These are phyloP conservation scores for Cytospora schulzeri DNA, from an alignment of 2,329 filamentous ascomycete genomes.

Conservation along the genomic window DNA sequence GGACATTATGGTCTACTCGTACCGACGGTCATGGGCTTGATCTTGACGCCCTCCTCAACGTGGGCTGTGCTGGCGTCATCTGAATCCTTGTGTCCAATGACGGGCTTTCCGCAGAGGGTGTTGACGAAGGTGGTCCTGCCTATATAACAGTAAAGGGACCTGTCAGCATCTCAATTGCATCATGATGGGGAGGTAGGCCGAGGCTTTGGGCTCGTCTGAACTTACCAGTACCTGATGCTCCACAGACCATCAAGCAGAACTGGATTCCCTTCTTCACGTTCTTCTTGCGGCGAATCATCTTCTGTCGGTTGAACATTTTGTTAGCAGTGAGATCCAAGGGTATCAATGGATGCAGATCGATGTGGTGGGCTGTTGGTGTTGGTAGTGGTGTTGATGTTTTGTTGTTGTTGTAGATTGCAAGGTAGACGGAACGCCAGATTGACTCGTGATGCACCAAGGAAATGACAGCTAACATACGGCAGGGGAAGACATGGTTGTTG, in stretches of 20 bases:
- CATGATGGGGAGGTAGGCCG: constrained; percentile 10
- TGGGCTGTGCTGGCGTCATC: constrained; percentile 89
- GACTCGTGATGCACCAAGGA: constrained; percentile 23
- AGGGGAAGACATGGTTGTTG: constrained; percentile 34
- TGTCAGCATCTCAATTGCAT: constrained; percentile 28
- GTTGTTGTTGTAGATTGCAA: not conserved
- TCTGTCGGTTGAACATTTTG: constrained; percentile 49
- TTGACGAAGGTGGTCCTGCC: constrained; percentile 99
- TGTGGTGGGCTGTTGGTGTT: constrained; percentile 1
- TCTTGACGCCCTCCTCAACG: constrained; percentile 94
- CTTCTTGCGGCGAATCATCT: constrained; percentile 99
- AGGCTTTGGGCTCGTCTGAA: constrained; percentile 32
- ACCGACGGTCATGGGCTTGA: constrained; percentile 98
- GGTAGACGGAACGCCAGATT: constrained; percentile 7
- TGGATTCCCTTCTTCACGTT: constrained; percentile 99
- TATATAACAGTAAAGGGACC: constrained; percentile 40
- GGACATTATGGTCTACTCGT: constrained; percentile 41
- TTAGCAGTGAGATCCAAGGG: constrained; percentile 35
- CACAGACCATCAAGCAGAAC: constrained; percentile 99
- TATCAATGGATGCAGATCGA: constrained; percentile 24
- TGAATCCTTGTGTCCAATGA: constrained; percentile 87
- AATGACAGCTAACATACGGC: constrained; percentile 29
- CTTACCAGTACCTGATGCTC: constrained; percentile 96
- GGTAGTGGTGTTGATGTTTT: not conserved
- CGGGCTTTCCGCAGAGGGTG: constrained; percentile 94